Conservation (phyloP, 495 filamentous ascomycete genomes). For the Penicillium paxilli region DNA sequence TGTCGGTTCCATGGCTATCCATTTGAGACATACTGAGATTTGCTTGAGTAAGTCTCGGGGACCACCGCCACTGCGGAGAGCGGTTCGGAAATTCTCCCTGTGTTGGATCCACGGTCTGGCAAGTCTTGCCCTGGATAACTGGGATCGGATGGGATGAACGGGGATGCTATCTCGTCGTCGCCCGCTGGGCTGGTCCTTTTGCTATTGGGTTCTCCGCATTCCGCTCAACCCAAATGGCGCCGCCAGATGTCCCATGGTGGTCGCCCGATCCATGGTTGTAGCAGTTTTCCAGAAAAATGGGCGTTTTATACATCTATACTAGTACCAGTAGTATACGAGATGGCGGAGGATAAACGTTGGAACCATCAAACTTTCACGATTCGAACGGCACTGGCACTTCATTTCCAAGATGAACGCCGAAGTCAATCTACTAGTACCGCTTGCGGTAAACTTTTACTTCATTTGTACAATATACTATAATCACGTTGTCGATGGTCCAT, state of each 20-base stretch:
- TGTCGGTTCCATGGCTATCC: neutral
- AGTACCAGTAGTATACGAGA: no score
- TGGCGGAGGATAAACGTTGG: no score
- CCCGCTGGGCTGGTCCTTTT: no score
- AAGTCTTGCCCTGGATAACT: neutral
- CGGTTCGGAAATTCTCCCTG: slow-evolving; percentile 18
- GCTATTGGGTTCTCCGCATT: slow-evolving; percentile 25
- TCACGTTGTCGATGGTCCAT: no score
- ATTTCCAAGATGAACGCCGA: neutral
- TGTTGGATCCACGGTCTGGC: slow-evolving; percentile 6
- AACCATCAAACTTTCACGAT: no score
- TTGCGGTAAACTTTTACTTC: slow-evolving; percentile 9
- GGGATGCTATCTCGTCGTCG: no score
- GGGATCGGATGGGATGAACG: neutral
- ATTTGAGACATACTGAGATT: neutral
- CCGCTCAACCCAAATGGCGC: neutral
- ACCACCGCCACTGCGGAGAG: slow-evolving; percentile 20
- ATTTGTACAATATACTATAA: no score
- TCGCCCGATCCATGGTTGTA: slow-evolving; percentile 5
- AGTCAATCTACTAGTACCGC: neutral
- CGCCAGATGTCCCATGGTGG: slow-evolving; percentile 7
- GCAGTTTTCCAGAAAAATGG: slow-evolving; percentile 22
- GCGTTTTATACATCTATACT: no score
- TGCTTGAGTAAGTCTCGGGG: neutral
- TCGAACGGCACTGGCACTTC: no score